Conservation (phyloP, 179 eudicot species). For the Nepenthes alata region DNA sequence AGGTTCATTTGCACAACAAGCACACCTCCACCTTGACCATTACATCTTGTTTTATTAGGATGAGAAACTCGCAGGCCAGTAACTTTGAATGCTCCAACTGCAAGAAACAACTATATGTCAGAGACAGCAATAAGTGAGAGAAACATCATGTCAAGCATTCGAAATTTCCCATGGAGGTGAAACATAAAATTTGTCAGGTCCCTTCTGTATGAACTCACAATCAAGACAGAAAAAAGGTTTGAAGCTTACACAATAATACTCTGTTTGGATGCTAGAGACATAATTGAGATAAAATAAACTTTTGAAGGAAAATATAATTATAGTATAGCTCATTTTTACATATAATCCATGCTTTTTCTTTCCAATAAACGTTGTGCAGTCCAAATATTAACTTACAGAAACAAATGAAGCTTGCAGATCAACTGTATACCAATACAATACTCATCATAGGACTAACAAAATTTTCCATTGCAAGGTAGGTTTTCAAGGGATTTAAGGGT, state of each 20-base stretch:
- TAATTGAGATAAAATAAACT: no score
- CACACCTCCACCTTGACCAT: slow-evolving; percentile 47
- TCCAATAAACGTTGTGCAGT: no score
- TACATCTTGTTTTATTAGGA: slow-evolving; percentile 36
- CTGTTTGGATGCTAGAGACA: background rate
- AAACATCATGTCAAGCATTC: background rate
- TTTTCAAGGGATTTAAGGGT: no score
- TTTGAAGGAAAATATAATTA: no score
- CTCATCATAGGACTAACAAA: no score
- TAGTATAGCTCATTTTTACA: no score
- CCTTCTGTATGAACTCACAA: background rate
- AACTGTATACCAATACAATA: no score
- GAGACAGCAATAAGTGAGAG: background rate
- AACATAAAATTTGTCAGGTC: background rate
- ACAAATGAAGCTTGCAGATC: no score
- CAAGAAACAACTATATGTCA: slow-evolving; percentile 5
- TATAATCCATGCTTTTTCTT: no score
- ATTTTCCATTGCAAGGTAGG: no score
- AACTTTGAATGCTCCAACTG: slow-evolving; percentile 50
- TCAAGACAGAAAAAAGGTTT: background rate
- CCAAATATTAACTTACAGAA: no score
- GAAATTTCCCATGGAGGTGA: background rate
- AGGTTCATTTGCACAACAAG: slow-evolving; percentile 61
- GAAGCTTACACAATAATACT: background rate
- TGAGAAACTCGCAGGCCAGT: slow-evolving; percentile 29